Percentiles rank a stretch among this genome's conserved stretches.
Conservation (phyloP, 495 filamentous ascomycete genomes). For the Annulohypoxylon stygium region DNA sequence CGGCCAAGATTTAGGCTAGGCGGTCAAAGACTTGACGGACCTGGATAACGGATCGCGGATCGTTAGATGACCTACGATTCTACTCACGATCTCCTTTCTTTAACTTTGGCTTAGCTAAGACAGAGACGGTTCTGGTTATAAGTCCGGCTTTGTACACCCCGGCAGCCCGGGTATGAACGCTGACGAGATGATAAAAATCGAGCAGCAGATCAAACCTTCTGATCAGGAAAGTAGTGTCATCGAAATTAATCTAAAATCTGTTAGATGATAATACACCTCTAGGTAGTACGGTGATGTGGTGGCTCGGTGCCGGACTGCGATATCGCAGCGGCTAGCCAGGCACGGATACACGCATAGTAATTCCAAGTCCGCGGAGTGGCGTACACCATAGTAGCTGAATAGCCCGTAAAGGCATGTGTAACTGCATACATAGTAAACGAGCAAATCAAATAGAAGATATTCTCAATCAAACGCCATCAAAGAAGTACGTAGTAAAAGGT, state of each 20-base stretch:
- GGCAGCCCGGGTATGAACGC: no score
- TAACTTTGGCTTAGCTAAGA: neutral
- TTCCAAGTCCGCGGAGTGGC: conserved; percentile 1
- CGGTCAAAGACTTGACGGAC: conserved; percentile 28
- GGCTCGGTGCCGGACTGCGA: conserved; percentile 27
- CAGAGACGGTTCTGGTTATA: neutral
- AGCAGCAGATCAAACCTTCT: conserved; percentile 12
- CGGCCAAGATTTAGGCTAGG: conserved; percentile 23
- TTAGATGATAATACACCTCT: conserved; percentile 20
- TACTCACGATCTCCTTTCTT: neutral
- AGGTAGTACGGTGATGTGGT: conserved; percentile 28
- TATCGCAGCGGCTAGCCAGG: conserved; percentile 17
- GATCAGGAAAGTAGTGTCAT: conserved; percentile 8
- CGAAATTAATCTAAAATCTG: neutral
- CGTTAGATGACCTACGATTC: neutral
- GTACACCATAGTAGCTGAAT: neutral
- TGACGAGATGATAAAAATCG: conserved; percentile 3
- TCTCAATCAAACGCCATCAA: conserved; percentile 7
- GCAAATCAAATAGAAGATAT: conserved; percentile 11
- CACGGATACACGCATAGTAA: conserved; percentile 21
- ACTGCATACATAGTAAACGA: neutral
- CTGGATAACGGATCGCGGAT: no score
- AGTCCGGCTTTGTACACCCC: neutral
- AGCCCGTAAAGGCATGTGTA: neutral
- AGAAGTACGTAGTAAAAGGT: neutral